Conservation (phyloP, 2,329 filamentous ascomycete species). For the Botrytis hyacinthi region DNA sequence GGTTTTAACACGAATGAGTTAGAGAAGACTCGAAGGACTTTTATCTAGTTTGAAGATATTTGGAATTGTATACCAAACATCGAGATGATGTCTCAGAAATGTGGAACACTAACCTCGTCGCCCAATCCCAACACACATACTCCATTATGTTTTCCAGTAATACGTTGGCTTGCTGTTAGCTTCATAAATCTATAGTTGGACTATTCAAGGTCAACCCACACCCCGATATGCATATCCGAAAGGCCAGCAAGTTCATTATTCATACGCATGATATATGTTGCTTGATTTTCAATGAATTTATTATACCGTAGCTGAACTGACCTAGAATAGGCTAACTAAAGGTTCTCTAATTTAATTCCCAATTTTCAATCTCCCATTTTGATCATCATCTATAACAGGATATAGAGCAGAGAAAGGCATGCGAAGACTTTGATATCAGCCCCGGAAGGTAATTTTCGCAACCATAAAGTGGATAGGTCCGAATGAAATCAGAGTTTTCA, state of each 20-base stretch:
- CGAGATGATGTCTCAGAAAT: not conserved
- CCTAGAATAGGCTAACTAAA: too few relatives aligned
- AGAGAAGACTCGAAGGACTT: not conserved
- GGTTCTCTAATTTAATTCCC: too few relatives aligned
- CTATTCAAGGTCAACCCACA: not conserved
- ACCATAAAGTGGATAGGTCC: not conserved
- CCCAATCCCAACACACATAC: not conserved
- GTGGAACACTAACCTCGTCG: not conserved
- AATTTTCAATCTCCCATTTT: not conserved
- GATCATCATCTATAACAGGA: not conserved
- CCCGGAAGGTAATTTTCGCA: not conserved
- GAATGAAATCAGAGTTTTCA: not conserved
- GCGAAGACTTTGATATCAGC: not conserved
- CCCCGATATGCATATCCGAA: not conserved
- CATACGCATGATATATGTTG: not conserved
- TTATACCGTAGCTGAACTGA: not conserved
- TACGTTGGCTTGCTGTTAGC: not conserved
- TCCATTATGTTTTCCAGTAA: not conserved
- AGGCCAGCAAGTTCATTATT: too few relatives aligned
- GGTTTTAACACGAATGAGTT: not conserved
- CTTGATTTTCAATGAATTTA: not conserved
- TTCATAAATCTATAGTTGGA: too few relatives aligned
- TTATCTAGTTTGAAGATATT: not conserved
- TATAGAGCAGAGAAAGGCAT: too few relatives aligned
- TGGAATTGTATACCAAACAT: not conserved